Conservation (phyloP, 768 basidiomycete genomes). For the Brasilioporus rufonigricans region DNA sequence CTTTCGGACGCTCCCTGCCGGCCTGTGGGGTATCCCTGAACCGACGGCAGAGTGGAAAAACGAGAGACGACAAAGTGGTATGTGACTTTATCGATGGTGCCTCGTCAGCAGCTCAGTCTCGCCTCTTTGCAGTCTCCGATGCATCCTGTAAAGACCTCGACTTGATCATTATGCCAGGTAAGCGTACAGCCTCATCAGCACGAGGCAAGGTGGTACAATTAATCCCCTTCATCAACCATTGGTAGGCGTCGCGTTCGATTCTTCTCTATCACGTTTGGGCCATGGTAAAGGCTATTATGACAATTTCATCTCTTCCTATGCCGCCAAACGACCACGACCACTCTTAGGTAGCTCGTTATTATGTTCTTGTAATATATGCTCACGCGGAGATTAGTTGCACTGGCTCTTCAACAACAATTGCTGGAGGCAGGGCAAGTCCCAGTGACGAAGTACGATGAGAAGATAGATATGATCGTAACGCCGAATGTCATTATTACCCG, state of each 20-base stretch:
- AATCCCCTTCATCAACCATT: slow-evolving; percentile 8
- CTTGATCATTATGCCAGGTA: slow-evolving; percentile 68
- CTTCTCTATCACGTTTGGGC: slow-evolving; percentile 63
- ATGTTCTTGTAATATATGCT: slow-evolving; percentile 9
- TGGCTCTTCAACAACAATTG: slow-evolving; percentile 64
- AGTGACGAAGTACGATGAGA: slow-evolving; percentile 56
- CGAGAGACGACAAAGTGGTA: slow-evolving; percentile 50
- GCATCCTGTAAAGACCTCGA: slow-evolving; percentile 45
- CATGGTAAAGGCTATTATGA: slow-evolving; percentile 88
- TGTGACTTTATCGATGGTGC: slow-evolving; percentile 20
- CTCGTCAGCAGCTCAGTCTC: background rate
- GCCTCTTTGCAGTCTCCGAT: slow-evolving; percentile 28
- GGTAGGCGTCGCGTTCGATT: slow-evolving; percentile 74
- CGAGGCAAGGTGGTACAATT: slow-evolving; percentile 7
- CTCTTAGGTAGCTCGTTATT: slow-evolving; percentile 50
- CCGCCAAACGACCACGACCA: slow-evolving; percentile 45
- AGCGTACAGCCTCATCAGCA: slow-evolving; percentile 15
- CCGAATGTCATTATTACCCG: slow-evolving; percentile 37
- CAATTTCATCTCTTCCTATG: slow-evolving; percentile 61
- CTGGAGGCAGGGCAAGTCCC: slow-evolving; percentile 53
- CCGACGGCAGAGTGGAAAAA: slow-evolving; percentile 48
- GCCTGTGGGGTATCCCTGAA: slow-evolving; percentile 77
- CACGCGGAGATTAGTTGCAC: slow-evolving; percentile 47
- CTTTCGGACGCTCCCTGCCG: slow-evolving; percentile 52
- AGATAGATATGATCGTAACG: slow-evolving; percentile 59